Conservation (phyloP, 306 rosid genomes). For the Gillenia trifoliata region DNA sequence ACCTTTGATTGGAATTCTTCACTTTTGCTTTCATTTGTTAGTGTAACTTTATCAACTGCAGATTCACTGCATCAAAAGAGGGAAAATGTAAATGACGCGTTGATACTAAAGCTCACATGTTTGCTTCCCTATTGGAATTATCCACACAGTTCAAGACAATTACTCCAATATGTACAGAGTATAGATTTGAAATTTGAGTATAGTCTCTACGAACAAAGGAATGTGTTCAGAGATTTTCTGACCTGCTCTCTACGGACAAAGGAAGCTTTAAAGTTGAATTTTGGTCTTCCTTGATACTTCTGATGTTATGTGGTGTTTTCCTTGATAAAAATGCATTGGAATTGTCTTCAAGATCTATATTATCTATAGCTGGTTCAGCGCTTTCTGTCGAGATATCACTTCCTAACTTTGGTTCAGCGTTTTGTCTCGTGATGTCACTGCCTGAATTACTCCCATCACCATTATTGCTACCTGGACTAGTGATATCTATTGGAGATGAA, state of each 20-base stretch:
- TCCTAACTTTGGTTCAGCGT: conserved; percentile 32
- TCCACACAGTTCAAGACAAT: no score
- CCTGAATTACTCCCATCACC: conserved; percentile 35
- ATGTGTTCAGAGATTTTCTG: conserved; percentile 16
- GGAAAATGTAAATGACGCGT: background rate
- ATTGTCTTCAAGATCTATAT: conserved; percentile 35
- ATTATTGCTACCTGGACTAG: conserved; percentile 29
- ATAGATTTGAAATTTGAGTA: no score
- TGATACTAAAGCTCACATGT: background rate
- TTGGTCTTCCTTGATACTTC: conserved; percentile 31
- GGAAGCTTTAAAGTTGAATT: conserved; percentile 32
- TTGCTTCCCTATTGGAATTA: background rate
- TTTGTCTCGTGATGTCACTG: conserved; percentile 20
- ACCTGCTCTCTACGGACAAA: conserved; percentile 43
- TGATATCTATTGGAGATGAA: conserved; percentile 27
- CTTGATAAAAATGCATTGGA: conserved; percentile 19
- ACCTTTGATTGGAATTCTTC: conserved; percentile 26
- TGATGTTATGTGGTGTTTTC: conserved; percentile 25
- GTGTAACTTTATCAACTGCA: conserved; percentile 18
- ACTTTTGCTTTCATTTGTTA: conserved; percentile 31
- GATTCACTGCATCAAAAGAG: conserved; percentile 41
- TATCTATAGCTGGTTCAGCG: conserved; percentile 27
- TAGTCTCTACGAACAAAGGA: no score
- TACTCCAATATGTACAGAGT: no score
- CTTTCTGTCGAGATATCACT: conserved; percentile 22